Evolutionary conservation across 495 filamentous ascomycete species (phyloP).

Genomic region (Staphylotrichum tortipilum): DNA sequence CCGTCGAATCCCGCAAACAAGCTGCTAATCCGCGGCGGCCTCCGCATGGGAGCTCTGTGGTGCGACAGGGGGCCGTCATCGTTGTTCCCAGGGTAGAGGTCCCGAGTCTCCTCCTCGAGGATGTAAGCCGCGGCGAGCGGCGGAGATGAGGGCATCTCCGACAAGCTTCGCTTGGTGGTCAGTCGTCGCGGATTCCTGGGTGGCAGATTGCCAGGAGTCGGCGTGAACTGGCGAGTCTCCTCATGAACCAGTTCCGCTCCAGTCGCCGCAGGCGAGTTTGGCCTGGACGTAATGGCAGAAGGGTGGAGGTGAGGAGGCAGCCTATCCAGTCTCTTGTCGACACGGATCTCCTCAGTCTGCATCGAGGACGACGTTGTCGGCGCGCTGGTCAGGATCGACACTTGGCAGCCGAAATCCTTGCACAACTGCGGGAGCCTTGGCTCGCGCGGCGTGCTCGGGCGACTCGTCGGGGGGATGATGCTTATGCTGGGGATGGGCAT

Average conservation of each 20-base stretch:
- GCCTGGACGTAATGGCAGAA: conserved; percentile 54
- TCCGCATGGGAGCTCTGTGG: conserved; percentile 52
- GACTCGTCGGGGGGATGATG: conserved; percentile 48
- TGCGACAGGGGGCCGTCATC: conserved; percentile 67
- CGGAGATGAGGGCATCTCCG: conserved; percentile 41
- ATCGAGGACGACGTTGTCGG: conserved; percentile 59
- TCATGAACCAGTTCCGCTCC: conserved; percentile 21
- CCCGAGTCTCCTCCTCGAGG: conserved; percentile 38
- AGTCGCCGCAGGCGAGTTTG: conserved; percentile 37
- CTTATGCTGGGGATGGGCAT: conserved; percentile 52
- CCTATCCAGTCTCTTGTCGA: conserved; percentile 64
- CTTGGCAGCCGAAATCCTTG: conserved; percentile 51
- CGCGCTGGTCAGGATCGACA: conserved; percentile 31
- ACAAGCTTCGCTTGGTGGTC: conserved; percentile 34
- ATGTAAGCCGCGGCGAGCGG: conserved; percentile 21
- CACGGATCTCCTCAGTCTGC: conserved; percentile 82
- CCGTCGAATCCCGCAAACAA: conserved; percentile 75
- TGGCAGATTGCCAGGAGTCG: conserved; percentile 42
- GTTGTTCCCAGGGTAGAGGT: conserved; percentile 74
- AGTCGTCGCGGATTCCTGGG: conserved; percentile 46
- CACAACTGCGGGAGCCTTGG: conserved; percentile 44
- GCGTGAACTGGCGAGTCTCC: conserved; percentile 37
- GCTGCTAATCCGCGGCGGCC: conserved; percentile 68
- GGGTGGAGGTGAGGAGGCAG: conserved; percentile 71
- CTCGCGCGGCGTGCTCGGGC: conserved; percentile 46